phyloP scores from a whole-genome alignment of 2,329 filamentous ascomycete species.

The Rasamsonia emersonii region DNA sequence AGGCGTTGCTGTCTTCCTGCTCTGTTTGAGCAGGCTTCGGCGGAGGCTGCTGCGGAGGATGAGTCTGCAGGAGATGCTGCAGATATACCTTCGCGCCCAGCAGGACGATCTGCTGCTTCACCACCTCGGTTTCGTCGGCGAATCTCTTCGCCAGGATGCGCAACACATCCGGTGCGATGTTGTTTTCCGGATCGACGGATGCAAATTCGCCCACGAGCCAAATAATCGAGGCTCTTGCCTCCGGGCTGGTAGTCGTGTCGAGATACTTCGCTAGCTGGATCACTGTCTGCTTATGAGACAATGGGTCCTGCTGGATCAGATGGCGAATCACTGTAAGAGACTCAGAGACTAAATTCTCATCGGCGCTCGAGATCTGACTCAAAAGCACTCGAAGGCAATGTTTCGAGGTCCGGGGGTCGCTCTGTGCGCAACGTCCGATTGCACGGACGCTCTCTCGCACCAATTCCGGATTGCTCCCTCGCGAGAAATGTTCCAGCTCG shows the following conservation, averaged over 20 bases:
- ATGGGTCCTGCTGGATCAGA: constrained; percentile 83
- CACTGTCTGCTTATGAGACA: constrained; percentile 73
- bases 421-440: constrained; percentile 87
- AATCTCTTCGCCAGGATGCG: constrained; percentile 83
- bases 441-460: constrained; percentile 85
- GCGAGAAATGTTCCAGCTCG: constrained; percentile 88
- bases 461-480: constrained; percentile 62
- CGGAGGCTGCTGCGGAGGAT: constrained; percentile 15
- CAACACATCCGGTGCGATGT: constrained; percentile 86
- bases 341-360: constrained; percentile 82
- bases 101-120: constrained; percentile 84
- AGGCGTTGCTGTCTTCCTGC: constrained; percentile 24
- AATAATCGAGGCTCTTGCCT: constrained; percentile 87
- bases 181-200: constrained; percentile 68
- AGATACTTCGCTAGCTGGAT: constrained; percentile 84
- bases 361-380: constrained; percentile 77
- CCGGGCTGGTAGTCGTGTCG: constrained; percentile 76
- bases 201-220: constrained; percentile 97
- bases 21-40: constrained; percentile 17
- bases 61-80: constrained; percentile 61
- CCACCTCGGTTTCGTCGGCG: constrained; percentile 69
- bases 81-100: constrained; percentile 95
- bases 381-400: constrained; percentile 77
- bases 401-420: constrained; percentile 59
- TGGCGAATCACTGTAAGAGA: constrained; percentile 91